Conservation (phyloP, 176 grass and related monocot genomes). For the Typha latifolia region DNA sequence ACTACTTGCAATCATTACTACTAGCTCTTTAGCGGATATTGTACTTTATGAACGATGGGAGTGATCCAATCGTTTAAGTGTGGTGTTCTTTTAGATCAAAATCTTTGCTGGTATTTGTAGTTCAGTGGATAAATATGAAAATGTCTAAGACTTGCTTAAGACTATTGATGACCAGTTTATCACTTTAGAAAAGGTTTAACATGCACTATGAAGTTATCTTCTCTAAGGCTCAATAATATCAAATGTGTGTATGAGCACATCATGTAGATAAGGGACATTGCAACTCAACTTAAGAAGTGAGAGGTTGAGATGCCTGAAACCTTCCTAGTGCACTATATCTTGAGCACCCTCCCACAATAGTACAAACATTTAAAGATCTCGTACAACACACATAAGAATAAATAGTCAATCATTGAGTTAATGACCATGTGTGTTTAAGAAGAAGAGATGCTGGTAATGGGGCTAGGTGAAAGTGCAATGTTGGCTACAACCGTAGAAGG, state of each 20-base stretch:
- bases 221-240: too few relatives aligned
- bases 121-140: too few relatives aligned
- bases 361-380: not conserved
- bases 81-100: too few relatives aligned
- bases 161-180: too few relatives aligned
- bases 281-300: not conserved
- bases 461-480: not conserved
- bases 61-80: too few relatives aligned
- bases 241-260: not conserved
- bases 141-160: too few relatives aligned
- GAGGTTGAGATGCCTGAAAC: not conserved
- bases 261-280: constrained; percentile 1
- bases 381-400: not conserved
- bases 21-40: too few relatives aligned
- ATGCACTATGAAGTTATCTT: too few relatives aligned
- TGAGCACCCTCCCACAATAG: not conserved
- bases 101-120: too few relatives aligned
- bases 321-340: not conserved
- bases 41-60: too few relatives aligned
- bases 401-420: not conserved
- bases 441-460: not conserved
- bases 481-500: not conserved
- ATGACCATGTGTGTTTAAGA: not conserved
- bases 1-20: too few relatives aligned
- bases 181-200: too few relatives aligned